phyloP scores from a whole-genome alignment of 192 early-diverging fungal genomes.

The Dissophora ornata region DNA sequence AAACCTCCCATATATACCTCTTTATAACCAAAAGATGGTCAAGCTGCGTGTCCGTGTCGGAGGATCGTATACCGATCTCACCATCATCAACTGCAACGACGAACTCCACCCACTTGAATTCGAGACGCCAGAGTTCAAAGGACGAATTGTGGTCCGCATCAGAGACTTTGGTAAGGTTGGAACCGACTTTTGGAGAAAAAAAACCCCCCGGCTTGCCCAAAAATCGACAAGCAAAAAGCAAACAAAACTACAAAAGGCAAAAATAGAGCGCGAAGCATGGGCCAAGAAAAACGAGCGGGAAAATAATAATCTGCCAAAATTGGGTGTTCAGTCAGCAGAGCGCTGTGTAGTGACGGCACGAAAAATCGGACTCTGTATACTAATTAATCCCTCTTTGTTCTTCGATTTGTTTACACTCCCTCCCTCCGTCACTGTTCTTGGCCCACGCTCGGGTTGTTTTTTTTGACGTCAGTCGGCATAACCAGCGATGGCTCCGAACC shows the following conservation, averaged over 20 bases:
- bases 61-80: constrained; percentile 44
- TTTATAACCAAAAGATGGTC: no score
- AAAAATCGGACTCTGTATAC: background rate
- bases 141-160: constrained; percentile 47
- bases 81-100: constrained; percentile 49
- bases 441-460: background rate
- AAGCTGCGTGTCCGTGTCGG: constrained; percentile 49
- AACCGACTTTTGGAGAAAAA: background rate
- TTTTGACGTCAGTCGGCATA: constrained; percentile 32
- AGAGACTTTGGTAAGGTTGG: constrained; percentile 53
- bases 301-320: background rate
- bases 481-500: constrained; percentile 50
- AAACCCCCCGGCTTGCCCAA: no score
- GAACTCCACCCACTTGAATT: constrained; percentile 52
- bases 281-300: constrained; percentile 3
- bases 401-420: background rate
- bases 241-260: background rate
- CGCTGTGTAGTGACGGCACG: constrained; percentile 2
- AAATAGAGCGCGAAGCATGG: constrained; percentile 1
- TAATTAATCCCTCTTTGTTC: background rate
- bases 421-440: no score
- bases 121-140: constrained; percentile 49
- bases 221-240: background rate
- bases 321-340: background rate
- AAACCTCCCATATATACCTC: background rate